Base-by-base conservation (phyloP, 2,329 filamentous ascomycete species). In the Lecanicillium sp. region DNA sequence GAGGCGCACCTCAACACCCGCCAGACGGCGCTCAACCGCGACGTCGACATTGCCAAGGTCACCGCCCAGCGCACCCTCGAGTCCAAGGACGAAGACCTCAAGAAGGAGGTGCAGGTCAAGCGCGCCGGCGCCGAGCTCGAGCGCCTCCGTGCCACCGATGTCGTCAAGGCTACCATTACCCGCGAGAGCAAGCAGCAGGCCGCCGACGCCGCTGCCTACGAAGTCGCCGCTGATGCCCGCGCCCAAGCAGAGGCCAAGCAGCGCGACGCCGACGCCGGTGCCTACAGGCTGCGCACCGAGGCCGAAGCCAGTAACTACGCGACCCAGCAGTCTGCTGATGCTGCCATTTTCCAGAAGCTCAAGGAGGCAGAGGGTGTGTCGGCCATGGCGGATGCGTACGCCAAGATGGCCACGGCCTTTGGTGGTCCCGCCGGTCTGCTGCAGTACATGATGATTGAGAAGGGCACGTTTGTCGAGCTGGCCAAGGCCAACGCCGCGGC, bases 401-500 rank as follows among this genome's bases (percentile, higher is more conserved):
- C 69, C 46, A 77, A 81, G 51, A 71, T 94, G 53, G 71, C 81
- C 3, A 61, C 71, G 2, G 85, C 85, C 0, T 79, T 94, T 33
- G 87, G 87, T 43, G 87, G 87, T 0, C 84, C 87, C 3, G 73
- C 80, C 27, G 84, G 84, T 20, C 70, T 94, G 42, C 69, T 94
- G 50, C 82, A 89, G 58, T 90, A 84, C 69, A 74, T 90, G 63
- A 94, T 94, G 87, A 79, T 94, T 55, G 81, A 89, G 65, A 82
- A 82, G 59, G 81, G 81, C 49, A 85, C 82, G 0, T 90, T 87
- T 59, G 75, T 85, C 55, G 74, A 81, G 50, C 74, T 94, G 36
- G 87, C 87, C 42, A 72, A 82, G 50, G 85, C 84, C 36, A 94
- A 94, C 51, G 86, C 83, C 33, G 58, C 71, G 22, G 87, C 85